Percentiles rank a stretch among this genome's conserved stretches.
Evolutionary conservation across 2,329 filamentous ascomycete genomes (phyloP).

Genomic region (Clonostachys sp.): DNA sequence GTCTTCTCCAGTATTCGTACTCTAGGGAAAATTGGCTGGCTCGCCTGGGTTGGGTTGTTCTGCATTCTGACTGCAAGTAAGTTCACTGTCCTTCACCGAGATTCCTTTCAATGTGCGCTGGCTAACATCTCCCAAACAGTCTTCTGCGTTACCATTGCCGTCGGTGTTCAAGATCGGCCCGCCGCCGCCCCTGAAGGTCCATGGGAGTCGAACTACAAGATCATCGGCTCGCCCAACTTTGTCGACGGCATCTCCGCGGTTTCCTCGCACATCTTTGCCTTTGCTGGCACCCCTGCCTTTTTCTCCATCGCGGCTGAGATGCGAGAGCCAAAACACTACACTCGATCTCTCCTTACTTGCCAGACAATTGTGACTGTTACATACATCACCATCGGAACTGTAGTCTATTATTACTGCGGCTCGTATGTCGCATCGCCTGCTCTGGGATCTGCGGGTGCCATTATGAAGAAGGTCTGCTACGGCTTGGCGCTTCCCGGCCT

Average conservation of each 20-base stretch:
- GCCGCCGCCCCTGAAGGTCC: constrained; percentile 11
- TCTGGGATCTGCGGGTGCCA: constrained; percentile 34
- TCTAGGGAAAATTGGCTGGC: constrained; percentile 21
- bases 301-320: constrained; percentile 25
- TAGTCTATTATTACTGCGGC: constrained; percentile 41
- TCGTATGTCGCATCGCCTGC: constrained; percentile 39
- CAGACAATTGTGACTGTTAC: constrained; percentile 18
- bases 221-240: constrained; percentile 20
- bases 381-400: constrained; percentile 22
- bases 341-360: constrained; percentile 15
- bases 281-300: constrained; percentile 26
- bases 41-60: constrained; percentile 22
- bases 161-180: constrained; percentile 19
- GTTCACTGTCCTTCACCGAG: background rate
- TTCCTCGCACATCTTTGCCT: constrained; percentile 27
- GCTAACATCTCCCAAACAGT: constrained; percentile 6
- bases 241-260: constrained; percentile 18
- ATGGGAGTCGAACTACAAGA: constrained; percentile 18
- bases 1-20: constrained; percentile 23
- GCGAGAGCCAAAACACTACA: constrained; percentile 19
- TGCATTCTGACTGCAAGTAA: constrained; percentile 18
- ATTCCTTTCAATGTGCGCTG: background rate
- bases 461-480: constrained; percentile 38
- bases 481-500: constrained; percentile 25
- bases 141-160: constrained; percentile 19